Conservation (phyloP, 345 rosid genomes). For the Populus euphratica region DNA sequence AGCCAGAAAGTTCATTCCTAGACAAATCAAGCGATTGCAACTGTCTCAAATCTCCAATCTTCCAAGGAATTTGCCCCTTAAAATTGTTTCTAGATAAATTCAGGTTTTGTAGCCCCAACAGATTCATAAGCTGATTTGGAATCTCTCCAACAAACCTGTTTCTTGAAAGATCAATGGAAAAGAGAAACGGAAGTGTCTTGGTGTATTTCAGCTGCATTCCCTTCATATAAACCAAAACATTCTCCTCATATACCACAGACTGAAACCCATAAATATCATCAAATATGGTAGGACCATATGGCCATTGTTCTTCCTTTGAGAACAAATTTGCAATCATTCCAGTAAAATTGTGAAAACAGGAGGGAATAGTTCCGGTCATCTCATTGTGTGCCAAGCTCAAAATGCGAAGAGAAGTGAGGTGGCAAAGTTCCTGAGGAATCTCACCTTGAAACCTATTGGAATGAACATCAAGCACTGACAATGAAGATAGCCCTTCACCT, state of each 20-base stretch:
- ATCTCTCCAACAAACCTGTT: slow-evolving; percentile 30
- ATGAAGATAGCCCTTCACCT: not conserved
- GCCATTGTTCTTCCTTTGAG: not conserved
- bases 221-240: not conserved
- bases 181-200: slow-evolving; percentile 6
- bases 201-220: slow-evolving; percentile 2
- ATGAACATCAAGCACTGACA: not conserved
- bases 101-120: slow-evolving; percentile 24
- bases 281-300: not conserved
- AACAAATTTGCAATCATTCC: not conserved
- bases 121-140: slow-evolving; percentile 23
- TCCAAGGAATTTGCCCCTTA: slow-evolving; percentile 28
- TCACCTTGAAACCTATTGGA: slow-evolving; percentile 6
- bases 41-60: slow-evolving; percentile 18
- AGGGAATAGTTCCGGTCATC: slow-evolving; percentile 13
- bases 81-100: slow-evolving; percentile 34
- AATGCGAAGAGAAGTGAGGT: not conserved
- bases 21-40: slow-evolving; percentile 48
- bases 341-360: slow-evolving; percentile 10
- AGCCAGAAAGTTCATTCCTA: slow-evolving; percentile 28
- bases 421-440: slow-evolving; percentile 8
- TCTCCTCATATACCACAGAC: slow-evolving; percentile 2
- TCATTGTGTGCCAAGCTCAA: slow-evolving; percentile 12
- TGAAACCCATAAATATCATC: not conserved
- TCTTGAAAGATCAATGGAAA: slow-evolving; percentile 18